Conservation (phyloP, 371 early-diverging fungal species). For the Lichtheimia corymbifera region DNA sequence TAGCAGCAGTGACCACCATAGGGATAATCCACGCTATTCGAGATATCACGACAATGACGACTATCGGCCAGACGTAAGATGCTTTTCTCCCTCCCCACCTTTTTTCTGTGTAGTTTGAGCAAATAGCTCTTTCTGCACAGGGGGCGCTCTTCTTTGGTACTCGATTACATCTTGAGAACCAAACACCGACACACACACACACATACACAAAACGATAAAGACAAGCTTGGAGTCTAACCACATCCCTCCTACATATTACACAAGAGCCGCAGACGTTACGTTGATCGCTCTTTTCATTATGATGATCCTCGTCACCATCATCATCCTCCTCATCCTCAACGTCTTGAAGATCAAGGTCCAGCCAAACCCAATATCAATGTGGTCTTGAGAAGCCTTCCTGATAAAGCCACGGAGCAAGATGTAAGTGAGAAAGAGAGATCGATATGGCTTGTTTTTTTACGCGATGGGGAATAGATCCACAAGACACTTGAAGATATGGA, state of each 20-base stretch:
- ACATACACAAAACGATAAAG: background rate
- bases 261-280: constrained; percentile 9
- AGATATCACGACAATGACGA: constrained; percentile 5
- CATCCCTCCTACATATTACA: background rate
- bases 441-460: background rate
- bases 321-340: background rate
- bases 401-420: constrained; percentile 38
- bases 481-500: constrained; percentile 25
- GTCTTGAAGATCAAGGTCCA: constrained; percentile 3
- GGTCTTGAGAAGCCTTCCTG: constrained; percentile 48
- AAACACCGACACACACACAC: no score
- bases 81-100: background rate
- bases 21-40: background rate
- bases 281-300: background rate
- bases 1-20: no score
- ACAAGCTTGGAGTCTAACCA: constrained; percentile 3
- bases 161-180: no score
- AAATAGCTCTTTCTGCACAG: no score
- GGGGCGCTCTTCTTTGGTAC: no score
- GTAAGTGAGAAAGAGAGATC: constrained; percentile 23
- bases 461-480: constrained; percentile 23
- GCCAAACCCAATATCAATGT: constrained; percentile 49
- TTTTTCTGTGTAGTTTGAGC: background rate
- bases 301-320: constrained; percentile 3
- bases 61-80: constrained; percentile 18